Evolutionary conservation across 1,284 basidiomycete genomes (phyloP).

Genomic region (Microbotryum lychnidis-dioicae): DNA sequence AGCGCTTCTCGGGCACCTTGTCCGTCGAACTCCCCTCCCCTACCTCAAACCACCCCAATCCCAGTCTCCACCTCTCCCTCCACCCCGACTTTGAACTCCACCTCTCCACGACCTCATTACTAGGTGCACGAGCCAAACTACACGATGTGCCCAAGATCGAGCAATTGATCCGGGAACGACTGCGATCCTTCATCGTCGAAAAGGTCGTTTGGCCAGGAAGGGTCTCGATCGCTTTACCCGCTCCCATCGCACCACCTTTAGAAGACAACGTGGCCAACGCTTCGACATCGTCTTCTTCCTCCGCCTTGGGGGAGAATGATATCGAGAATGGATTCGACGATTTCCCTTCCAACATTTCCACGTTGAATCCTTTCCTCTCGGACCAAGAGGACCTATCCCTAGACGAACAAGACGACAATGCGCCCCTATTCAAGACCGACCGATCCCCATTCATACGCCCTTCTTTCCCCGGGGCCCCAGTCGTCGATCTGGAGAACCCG

Average conservation of each 20-base stretch:
- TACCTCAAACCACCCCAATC: slow-evolving; percentile 29
- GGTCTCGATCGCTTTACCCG: slow-evolving; percentile 22
- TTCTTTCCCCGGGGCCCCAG: too few species aligned
- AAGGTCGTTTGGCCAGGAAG: slow-evolving; percentile 29
- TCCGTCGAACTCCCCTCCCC: slow-evolving; percentile 24
- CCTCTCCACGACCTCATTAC: slow-evolving; percentile 47
- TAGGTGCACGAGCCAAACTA: slow-evolving; percentile 51
- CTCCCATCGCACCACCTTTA: neutral
- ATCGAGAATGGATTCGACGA: too few species aligned
- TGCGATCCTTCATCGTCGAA: slow-evolving; percentile 44
- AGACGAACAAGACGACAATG: too few species aligned
- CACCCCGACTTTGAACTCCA: slow-evolving; percentile 52
- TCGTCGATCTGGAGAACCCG: too few species aligned
- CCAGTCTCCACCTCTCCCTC: slow-evolving; percentile 46
- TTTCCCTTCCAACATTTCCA: too few species aligned
- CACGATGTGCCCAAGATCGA: slow-evolving; percentile 55
- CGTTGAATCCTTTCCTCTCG: too few species aligned
- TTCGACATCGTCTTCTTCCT: too few species aligned
- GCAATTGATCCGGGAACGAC: slow-evolving; percentile 48
- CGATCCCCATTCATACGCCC: too few species aligned
- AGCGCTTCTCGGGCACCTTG: slow-evolving; percentile 49
- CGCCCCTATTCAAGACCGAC: too few species aligned
- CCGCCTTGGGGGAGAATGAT: too few species aligned
- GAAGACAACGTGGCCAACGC: too few species aligned
- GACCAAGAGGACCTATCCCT: too few species aligned